Conservation (phyloP, 257 asterid species). For the Nicotiana sylvestris region DNA sequence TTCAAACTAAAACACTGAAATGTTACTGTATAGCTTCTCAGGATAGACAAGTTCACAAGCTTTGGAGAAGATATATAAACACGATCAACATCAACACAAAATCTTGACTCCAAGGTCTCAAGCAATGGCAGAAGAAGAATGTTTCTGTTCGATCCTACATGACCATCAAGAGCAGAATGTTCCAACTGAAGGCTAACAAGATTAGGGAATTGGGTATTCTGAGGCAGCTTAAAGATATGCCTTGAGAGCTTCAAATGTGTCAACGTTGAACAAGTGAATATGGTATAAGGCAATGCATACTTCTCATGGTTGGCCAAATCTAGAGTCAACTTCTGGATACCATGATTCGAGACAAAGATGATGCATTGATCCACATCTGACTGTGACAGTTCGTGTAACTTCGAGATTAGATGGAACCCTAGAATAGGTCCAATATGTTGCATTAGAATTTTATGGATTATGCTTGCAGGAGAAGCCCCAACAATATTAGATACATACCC, state of each 20-base stretch:
- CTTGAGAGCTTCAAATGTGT: not conserved
- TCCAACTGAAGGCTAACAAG: not conserved
- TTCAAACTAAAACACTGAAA: not conserved
- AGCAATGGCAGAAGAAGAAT: not conserved
- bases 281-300: not conserved
- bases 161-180: not conserved
- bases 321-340: not conserved
- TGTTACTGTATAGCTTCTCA: not conserved
- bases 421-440: not conserved
- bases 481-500: not conserved
- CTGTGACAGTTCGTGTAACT: rapidly evolving
- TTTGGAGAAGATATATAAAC: not conserved
- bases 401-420: not conserved
- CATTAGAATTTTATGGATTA: not conserved
- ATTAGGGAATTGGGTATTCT: not conserved
- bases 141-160: not conserved
- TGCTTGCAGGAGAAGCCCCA: not conserved
- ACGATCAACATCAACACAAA: not conserved
- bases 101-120: not conserved
- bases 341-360: not conserved
- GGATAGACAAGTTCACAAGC: not conserved
- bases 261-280: not conserved
- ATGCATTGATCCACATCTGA: conserved; percentile 6
- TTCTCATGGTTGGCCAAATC: not conserved
- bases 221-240: not conserved